Evolutionary conservation across 352 stramenopile species (phyloP).

Genomic region (Phytophthora aleatoria): DNA sequence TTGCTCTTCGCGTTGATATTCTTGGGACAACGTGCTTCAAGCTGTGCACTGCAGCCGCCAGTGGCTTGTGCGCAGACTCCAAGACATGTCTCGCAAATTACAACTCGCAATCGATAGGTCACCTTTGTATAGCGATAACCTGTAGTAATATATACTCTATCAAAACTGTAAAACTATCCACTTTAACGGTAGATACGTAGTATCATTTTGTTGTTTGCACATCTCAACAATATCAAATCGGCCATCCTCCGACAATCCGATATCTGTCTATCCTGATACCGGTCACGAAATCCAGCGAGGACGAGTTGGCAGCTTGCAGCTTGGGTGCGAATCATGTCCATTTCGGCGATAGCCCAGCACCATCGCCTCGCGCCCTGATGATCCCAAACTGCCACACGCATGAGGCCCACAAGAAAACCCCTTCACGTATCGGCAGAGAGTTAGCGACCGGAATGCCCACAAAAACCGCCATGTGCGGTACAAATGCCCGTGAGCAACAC

Average conservation of each 20-base stretch:
- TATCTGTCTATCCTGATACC: constrained; percentile 2
- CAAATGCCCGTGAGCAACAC: constrained; percentile 8
- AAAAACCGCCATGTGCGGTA: not conserved
- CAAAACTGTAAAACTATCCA: not conserved
- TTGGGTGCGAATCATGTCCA: constrained; percentile 27
- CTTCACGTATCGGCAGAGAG: not conserved
- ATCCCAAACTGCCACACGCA: not conserved
- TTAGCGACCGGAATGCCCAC: not conserved
- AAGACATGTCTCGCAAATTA: no score
- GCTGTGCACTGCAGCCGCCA: no score
- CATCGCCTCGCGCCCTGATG: not conserved
- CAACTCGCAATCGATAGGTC: no score
- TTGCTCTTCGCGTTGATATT: constrained; percentile 13
- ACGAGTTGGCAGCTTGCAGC: not conserved
- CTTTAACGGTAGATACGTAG: no score
- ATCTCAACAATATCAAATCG: no score
- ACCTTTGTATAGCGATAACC: constrained; percentile 2
- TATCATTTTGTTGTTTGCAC: no score
- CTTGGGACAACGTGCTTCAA: constrained; percentile 4
- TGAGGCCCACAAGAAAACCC: not conserved
- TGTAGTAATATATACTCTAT: no score
- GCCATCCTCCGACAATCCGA: not conserved
- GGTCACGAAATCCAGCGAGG: constrained; percentile 10
- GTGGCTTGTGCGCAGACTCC: not conserved
- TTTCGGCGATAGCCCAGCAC: not conserved